phyloP scores from a whole-genome alignment of 371 early-diverging fungal genomes.

The Apophysomyces elegans region DNA sequence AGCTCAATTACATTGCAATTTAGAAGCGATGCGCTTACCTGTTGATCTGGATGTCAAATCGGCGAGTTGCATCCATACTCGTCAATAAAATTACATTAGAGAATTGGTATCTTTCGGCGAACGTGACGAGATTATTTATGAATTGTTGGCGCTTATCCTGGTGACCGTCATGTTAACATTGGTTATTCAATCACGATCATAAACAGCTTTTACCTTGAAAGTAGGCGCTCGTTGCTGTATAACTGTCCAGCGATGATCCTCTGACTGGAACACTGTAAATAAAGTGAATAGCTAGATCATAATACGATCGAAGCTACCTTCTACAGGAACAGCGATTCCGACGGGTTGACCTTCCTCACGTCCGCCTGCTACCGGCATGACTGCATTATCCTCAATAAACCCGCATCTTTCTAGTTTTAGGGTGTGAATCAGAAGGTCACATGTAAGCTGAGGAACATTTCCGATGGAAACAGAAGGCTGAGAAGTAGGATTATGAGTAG shows the following conservation, averaged over 20 bases:
- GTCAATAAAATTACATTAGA: slow-evolving; percentile 62
- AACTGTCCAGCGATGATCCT: slow-evolving; percentile 56
- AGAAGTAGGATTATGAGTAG: neutral
- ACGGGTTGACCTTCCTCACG: slow-evolving; percentile 28
- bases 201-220: slow-evolving; percentile 26
- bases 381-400: slow-evolving; percentile 58
- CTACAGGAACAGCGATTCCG: slow-evolving; percentile 49
- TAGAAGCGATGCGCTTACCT: slow-evolving; percentile 24
- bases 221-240: slow-evolving; percentile 66
- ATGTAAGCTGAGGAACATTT: slow-evolving; percentile 77
- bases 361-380: slow-evolving; percentile 60
- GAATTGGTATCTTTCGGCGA: slow-evolving; percentile 57
- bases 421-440: slow-evolving; percentile 74
- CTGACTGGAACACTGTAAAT: slow-evolving; percentile 56
- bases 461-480: slow-evolving; percentile 81
- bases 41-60: slow-evolving; percentile 67
- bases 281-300: neutral
- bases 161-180: neutral
- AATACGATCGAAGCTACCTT: slow-evolving; percentile 40
- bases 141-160: slow-evolving; percentile 34
- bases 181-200: slow-evolving; percentile 16
- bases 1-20: neutral
- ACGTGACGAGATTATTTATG: slow-evolving; percentile 51
- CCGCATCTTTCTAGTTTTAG: slow-evolving; percentile 69
- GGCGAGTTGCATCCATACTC: slow-evolving; percentile 71